These are phyloP conservation scores for Penicillium sp. DNA, from an alignment of 2,329 filamentous ascomycete genomes.

Conservation along the genomic window DNA sequence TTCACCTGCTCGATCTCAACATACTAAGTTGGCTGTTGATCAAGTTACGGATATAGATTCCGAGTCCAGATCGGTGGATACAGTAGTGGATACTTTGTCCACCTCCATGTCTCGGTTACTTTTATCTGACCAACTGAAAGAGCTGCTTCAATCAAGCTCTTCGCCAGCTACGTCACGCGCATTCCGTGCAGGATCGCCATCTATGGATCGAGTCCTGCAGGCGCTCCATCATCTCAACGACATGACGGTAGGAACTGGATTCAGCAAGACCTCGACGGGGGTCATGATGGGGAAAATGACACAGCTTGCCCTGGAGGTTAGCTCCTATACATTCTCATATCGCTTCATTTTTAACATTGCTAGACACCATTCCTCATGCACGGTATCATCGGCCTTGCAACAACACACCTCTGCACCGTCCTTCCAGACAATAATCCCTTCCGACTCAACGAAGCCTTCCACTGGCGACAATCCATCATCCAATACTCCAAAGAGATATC, in stretches of 20 bases:
- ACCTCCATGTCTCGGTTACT: conserved; percentile 20
- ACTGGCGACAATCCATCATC: conserved; percentile 36
- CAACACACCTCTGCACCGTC: conserved; percentile 28
- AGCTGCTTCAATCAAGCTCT: conserved; percentile 16
- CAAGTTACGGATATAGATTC: no score
- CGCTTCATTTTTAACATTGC: background rate
- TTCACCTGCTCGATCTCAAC: conserved; percentile 1
- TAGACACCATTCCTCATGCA: conserved; percentile 36
- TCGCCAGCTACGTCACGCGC: background rate
- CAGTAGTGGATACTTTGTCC: conserved; percentile 13
- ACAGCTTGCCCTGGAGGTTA: conserved; percentile 30
- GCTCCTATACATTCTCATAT: conserved; percentile 1
- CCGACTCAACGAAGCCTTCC: conserved; percentile 30
- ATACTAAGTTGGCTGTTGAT: no score
- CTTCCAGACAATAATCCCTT: conserved; percentile 24
- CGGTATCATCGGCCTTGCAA: conserved; percentile 30
- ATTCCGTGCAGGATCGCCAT: background rate
- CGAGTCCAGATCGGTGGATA: conserved; percentile 8
- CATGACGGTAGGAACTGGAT: conserved; percentile 12
- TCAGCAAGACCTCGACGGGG: conserved; percentile 9
- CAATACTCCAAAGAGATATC: conserved; percentile 33
- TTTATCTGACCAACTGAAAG: conserved; percentile 21
- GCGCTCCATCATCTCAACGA: conserved; percentile 30
- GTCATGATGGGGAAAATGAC: conserved; percentile 25
- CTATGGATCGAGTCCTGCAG: conserved; percentile 9